phyloP scores from a whole-genome alignment of 305 asterid species.

The Coffea humblotiana region DNA sequence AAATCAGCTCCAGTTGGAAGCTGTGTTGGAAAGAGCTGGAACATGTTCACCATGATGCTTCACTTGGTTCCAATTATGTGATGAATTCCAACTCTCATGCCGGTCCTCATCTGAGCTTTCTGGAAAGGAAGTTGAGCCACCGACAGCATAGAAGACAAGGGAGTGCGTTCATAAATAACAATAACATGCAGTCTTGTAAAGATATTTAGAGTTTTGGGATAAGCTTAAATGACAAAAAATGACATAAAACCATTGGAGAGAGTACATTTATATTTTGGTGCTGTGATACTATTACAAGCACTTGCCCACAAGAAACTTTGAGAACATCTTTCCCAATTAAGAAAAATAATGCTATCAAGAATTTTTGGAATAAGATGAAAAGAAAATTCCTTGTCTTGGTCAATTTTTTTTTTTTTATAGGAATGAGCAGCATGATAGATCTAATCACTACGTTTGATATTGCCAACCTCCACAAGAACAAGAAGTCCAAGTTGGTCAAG shows the following conservation, averaged over 20 bases:
- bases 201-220: not conserved
- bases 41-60: conserved; percentile 58
- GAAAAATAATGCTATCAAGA: not conserved
- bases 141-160: conserved; percentile 14
- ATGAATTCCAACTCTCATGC: conserved; percentile 54
- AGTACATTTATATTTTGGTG: not conserved
- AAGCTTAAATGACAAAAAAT: not conserved
- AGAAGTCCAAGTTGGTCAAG: not conserved
- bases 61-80: conserved; percentile 47
- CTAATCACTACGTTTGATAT: not conserved
- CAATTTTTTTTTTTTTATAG: not conserved
- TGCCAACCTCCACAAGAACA: not conserved
- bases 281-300: not conserved
- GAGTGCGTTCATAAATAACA: not conserved
- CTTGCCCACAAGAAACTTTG: not conserved
- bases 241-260: not conserved
- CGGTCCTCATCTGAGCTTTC: conserved; percentile 58
- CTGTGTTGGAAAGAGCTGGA: conserved; percentile 72
- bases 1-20: conserved; percentile 94
- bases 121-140: conserved; percentile 32
- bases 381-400: not conserved
- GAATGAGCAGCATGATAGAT: not conserved
- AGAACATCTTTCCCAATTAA: not conserved
- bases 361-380: not conserved
- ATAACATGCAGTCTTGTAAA: not conserved